Percentiles rank a stretch among this genome's conserved stretches.
These are phyloP conservation scores for Hypomontagnella submonticulosa DNA, from an alignment of 495 filamentous ascomycete genomes.

Conservation along the genomic window DNA sequence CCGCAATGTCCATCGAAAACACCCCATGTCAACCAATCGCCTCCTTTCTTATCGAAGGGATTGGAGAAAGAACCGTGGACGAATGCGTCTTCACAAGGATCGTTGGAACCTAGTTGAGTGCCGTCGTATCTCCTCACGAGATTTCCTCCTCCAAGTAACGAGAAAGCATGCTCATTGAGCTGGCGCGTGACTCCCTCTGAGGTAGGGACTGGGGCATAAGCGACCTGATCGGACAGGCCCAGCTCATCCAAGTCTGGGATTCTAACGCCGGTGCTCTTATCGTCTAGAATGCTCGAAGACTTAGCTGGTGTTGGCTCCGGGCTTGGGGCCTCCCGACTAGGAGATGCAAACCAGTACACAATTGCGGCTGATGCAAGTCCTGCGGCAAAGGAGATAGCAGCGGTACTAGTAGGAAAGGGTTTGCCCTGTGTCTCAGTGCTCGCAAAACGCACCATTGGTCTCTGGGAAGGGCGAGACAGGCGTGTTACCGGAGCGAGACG, in stretches of 20 bases:
- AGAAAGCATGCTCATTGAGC: constrained; percentile 49
- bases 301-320: not conserved
- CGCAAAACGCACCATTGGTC: constrained; percentile 33
- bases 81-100: constrained; percentile 60
- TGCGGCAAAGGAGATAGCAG: constrained; percentile 32
- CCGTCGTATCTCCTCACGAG: constrained; percentile 59
- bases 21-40: constrained; percentile 58
- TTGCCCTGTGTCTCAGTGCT: constrained; percentile 29
- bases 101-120: constrained; percentile 58
- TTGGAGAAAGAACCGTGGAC: constrained; percentile 57
- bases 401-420: constrained; percentile 7
- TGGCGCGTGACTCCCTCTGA: constrained; percentile 41
- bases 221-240: constrained; percentile 39
- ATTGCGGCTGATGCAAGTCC: constrained; percentile 26
- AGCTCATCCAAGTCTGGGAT: constrained; percentile 43
- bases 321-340: not conserved
- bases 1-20: constrained; percentile 65
- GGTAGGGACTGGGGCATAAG: constrained; percentile 39
- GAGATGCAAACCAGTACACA: constrained; percentile 23
- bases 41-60: constrained; percentile 46
- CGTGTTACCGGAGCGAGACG: constrained; percentile 28
- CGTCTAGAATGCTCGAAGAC: not conserved
- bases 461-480: constrained; percentile 12
- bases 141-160: constrained; percentile 37
- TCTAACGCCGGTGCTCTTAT: not conserved